Conservation (phyloP, 1,284 basidiomycete species). For the Moniliella sp. region DNA sequence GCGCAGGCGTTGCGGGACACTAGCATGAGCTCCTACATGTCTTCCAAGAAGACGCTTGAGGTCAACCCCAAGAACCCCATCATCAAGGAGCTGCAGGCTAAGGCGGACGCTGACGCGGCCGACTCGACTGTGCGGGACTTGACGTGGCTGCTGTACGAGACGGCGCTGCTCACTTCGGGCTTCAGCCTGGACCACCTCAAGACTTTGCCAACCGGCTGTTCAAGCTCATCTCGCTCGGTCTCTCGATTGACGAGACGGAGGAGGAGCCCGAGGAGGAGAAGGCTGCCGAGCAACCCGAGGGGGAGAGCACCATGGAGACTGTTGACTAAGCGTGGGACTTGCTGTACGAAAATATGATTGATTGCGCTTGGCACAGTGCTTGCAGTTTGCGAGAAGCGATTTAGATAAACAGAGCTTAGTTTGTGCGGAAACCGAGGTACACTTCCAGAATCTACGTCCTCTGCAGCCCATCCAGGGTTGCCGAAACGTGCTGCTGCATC, state of each 20-base stretch:
- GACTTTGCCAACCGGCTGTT: constrained; percentile 88
- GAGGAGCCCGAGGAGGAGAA: neutral
- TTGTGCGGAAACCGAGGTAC: no score
- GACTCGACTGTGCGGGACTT: constrained; percentile 86
- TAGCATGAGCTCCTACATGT: constrained; percentile 96
- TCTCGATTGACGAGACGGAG: constrained; percentile 38
- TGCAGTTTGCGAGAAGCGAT: no score
- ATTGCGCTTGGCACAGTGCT: no score
- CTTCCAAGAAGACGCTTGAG: constrained; percentile 83
- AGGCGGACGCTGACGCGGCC: constrained; percentile 84
- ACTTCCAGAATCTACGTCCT: no score
- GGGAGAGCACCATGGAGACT: constrained; percentile 28
- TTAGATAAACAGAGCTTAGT: no score
- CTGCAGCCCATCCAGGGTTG: no score
- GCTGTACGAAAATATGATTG: no score
- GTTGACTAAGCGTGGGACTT: no score
- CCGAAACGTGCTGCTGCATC: no score
- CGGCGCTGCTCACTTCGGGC: constrained; percentile 49
- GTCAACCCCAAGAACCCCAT: constrained; percentile 84
- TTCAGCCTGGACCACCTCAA: constrained; percentile 82
- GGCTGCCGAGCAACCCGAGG: constrained; percentile 4
- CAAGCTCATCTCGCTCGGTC: constrained; percentile 68
- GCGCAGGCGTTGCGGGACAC: constrained; percentile 94
- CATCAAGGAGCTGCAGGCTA: constrained; percentile 81
- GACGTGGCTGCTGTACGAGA: constrained; percentile 87